Conservation (phyloP, 495 filamentous ascomycete genomes). For the Aspergillus sclerotiicarbonarius region DNA sequence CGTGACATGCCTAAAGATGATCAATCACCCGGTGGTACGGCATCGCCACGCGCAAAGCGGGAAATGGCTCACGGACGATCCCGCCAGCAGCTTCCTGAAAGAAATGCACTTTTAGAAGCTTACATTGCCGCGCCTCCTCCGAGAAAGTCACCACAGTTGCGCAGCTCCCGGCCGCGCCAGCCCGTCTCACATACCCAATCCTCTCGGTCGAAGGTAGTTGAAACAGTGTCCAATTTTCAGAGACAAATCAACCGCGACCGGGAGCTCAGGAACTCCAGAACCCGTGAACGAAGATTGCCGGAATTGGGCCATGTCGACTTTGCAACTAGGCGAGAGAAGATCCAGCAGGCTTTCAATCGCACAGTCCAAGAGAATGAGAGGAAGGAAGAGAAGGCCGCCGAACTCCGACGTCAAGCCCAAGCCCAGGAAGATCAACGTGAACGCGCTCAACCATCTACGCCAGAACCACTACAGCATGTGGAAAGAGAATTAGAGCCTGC, state of each 20-base stretch:
- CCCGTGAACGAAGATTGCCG: constrained; percentile 45
- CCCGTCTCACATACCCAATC: constrained; percentile 68
- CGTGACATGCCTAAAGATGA: constrained; percentile 32
- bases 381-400: constrained; percentile 50
- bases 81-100: constrained; percentile 36
- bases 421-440: constrained; percentile 39
- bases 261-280: constrained; percentile 34
- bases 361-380: constrained; percentile 69
- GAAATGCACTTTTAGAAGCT: constrained; percentile 56
- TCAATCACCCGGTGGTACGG: constrained; percentile 13
- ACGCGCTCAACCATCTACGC: constrained; percentile 16
- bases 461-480: constrained; percentile 14
- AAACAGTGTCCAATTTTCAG: constrained; percentile 46
- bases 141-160: constrained; percentile 69
- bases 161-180: constrained; percentile 78
- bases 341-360: constrained; percentile 76
- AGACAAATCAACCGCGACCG: constrained; percentile 28
- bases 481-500: not conserved
- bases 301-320: constrained; percentile 74
- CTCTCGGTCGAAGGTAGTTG: constrained; percentile 59
- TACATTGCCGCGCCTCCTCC: constrained; percentile 62
- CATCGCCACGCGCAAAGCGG: constrained; percentile 35
- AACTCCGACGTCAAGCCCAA: constrained; percentile 40
- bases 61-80: constrained; percentile 32
- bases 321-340: constrained; percentile 69